phyloP scores from a whole-genome alignment of 208 protist species.

The Acanthamoeba lugdunensis region DNA sequence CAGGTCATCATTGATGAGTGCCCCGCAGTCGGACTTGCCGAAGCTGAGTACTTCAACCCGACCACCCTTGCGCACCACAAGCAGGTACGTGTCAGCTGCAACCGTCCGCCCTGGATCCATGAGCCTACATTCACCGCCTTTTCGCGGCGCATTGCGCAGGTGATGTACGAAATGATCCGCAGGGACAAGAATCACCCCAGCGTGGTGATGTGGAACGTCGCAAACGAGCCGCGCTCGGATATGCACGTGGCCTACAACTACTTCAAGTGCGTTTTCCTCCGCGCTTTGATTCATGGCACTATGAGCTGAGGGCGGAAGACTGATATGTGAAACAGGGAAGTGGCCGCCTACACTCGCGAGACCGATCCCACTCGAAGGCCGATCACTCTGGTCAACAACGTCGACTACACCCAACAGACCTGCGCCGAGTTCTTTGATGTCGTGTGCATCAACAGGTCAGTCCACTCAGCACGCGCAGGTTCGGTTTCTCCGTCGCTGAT shows the following conservation, averaged over 20 bases:
- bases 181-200: slow-evolving; percentile 35
- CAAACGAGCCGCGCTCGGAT: slow-evolving; percentile 24
- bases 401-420: slow-evolving; percentile 18
- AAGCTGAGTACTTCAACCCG: neutral
- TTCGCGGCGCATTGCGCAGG: neutral
- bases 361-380: slow-evolving; percentile 18
- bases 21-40: neutral
- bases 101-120: neutral
- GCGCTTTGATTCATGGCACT: neutral
- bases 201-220: slow-evolving; percentile 49
- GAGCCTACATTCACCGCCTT: neutral
- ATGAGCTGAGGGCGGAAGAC: neutral
- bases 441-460: slow-evolving; percentile 44
- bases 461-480: too few species aligned
- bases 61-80: slow-evolving; percentile 25
- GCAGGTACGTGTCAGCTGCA: neutral
- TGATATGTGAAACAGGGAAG: neutral
- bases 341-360: neutral
- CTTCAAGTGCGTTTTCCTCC: neutral
- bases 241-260: neutral
- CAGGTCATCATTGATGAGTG: slow-evolving; percentile 46
- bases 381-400: neutral
- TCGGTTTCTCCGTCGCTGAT: too few species aligned
- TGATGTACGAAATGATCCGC: slow-evolving; percentile 50
- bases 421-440: slow-evolving; percentile 47